phyloP scores from a whole-genome alignment of 1,284 basidiomycete species.

The Trichosporon ovoides region DNA sequence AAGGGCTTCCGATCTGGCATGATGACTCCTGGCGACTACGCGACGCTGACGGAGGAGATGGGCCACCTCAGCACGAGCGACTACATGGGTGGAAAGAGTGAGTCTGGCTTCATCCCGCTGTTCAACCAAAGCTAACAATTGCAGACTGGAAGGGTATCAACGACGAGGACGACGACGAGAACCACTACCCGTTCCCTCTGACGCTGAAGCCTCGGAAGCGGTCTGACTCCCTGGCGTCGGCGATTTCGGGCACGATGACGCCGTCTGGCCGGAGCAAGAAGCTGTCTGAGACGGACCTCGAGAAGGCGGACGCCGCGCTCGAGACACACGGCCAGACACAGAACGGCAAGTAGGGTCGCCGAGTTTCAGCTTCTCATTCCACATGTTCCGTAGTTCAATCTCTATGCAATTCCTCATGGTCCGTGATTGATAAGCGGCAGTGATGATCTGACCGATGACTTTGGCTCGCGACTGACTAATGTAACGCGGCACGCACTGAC shows the following conservation, averaged over 20 bases:
- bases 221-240: conserved; percentile 60
- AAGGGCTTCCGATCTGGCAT: conserved; percentile 66
- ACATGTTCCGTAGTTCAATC: not conserved
- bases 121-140: not conserved
- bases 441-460: too few species aligned
- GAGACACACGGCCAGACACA: conserved; percentile 37
- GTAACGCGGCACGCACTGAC: too few species aligned
- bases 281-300: conserved; percentile 75
- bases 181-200: conserved; percentile 85
- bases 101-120: conserved; percentile 51
- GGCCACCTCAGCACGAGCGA: conserved; percentile 78
- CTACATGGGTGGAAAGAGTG: conserved; percentile 69
- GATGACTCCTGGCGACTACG: conserved; percentile 72
- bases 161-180: conserved; percentile 72
- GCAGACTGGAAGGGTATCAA: conserved; percentile 48
- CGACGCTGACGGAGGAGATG: conserved; percentile 96
- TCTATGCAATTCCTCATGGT: not conserved
- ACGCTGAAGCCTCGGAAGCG: conserved; percentile 81
- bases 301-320: conserved; percentile 75
- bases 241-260: conserved; percentile 80
- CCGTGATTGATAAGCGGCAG: too few species aligned
- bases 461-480: too few species aligned
- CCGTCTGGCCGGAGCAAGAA: conserved; percentile 74
- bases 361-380: too few species aligned
- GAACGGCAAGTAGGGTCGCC: conserved; percentile 13